Conservation (phyloP, 2,329 filamentous ascomycete species). For the Botryotinia globosa region DNA sequence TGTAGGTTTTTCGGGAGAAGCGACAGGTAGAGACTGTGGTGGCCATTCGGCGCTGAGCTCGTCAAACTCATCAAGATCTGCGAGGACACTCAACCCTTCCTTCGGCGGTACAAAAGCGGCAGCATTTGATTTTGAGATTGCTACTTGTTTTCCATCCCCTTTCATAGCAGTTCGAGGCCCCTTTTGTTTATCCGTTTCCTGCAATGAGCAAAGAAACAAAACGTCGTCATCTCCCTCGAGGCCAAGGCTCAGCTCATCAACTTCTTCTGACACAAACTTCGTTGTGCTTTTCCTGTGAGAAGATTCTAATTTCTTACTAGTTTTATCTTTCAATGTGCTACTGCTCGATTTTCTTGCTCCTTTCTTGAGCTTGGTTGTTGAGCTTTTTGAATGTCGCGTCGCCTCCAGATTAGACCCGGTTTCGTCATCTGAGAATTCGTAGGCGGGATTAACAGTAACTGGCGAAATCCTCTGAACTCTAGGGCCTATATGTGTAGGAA, state of each 20-base stretch:
- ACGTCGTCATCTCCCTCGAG: constrained; percentile 29
- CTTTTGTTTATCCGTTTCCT: constrained; percentile 6
- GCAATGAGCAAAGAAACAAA: constrained; percentile 27
- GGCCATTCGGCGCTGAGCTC: constrained; percentile 16
- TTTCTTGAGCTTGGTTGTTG: neutral
- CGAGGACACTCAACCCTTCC: neutral
- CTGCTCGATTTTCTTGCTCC: neutral
- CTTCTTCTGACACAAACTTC: constrained; percentile 25
- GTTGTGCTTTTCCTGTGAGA: constrained; percentile 6
- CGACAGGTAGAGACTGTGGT: neutral
- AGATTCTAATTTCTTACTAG: neutral
- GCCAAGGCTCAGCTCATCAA: constrained; percentile 35
- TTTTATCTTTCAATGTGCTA: neutral
- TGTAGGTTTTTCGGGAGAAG: neutral
- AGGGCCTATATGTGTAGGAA: neutral
- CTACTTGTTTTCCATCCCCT: neutral
- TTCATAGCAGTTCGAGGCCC: neutral
- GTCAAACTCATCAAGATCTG: constrained; percentile 13
- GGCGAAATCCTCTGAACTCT: neutral
- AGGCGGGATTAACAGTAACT: neutral
- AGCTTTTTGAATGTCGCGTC: neutral
- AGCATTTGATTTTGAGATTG: neutral
- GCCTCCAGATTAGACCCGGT: neutral
- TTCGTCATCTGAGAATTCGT: constrained; percentile 22
- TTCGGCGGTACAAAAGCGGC: neutral